These are phyloP conservation scores for Papiliotrema nemorosa DNA, from an alignment of 1,284 basidiomycete genomes.

Conservation along the genomic window DNA sequence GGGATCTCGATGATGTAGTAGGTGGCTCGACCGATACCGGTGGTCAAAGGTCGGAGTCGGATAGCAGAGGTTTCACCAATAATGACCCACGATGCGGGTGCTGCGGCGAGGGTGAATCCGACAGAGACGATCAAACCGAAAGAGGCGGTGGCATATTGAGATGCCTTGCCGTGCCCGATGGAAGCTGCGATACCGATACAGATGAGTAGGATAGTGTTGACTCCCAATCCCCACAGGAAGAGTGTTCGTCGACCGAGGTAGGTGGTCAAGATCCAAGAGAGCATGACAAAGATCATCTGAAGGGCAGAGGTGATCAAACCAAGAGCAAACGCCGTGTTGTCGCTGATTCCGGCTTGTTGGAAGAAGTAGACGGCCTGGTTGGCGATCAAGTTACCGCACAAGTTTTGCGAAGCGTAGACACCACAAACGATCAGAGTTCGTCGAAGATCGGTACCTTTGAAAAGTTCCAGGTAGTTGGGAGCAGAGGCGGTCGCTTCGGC, in stretches of 20 bases:
- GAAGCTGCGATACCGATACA: constrained; percentile 24
- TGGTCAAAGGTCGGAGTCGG: constrained; percentile 34
- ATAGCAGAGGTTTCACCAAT: constrained; percentile 42
- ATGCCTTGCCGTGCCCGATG: constrained; percentile 8
- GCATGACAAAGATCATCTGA: constrained; percentile 39
- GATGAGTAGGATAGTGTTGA: constrained; percentile 19
- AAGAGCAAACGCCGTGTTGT: constrained; percentile 30
- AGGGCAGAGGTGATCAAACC: constrained; percentile 38
- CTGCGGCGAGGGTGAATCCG: constrained; percentile 31
- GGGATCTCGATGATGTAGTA: constrained; percentile 41
- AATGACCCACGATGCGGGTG: constrained; percentile 29
- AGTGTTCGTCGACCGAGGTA: constrained; percentile 33
- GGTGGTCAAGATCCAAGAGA: constrained; percentile 30
- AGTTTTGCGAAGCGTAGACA: constrained; percentile 45
- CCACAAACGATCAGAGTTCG: constrained; percentile 48
- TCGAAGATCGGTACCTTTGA: constrained; percentile 49
- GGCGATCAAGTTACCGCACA: constrained; percentile 38
- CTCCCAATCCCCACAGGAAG: constrained; percentile 19
- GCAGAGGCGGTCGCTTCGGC: constrained; percentile 10
- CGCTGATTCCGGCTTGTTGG: constrained; percentile 38
- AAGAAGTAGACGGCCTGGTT: constrained; percentile 41
- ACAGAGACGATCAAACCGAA: constrained; percentile 33
- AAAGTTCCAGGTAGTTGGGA: constrained; percentile 46
- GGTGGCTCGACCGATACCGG: constrained; percentile 35
- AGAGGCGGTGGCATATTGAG: constrained; percentile 27